These are phyloP conservation scores for Arachis hypogaea DNA, from an alignment of 306 rosid genomes.

Conservation along the genomic window DNA sequence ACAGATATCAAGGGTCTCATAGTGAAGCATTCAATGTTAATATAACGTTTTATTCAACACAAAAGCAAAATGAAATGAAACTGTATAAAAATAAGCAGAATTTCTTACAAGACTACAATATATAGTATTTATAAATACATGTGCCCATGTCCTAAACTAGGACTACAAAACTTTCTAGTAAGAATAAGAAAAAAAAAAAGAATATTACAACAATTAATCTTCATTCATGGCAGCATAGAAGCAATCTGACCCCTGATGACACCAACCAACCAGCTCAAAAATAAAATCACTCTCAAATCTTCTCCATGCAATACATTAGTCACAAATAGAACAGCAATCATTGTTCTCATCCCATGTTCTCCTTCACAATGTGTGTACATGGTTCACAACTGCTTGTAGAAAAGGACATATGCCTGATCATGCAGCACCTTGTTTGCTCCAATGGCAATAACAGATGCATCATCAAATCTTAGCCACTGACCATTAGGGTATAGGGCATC, in stretches of 20 bases:
- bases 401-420: conserved; percentile 88
- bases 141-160: conserved; percentile 29
- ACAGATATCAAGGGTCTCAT: not conserved
- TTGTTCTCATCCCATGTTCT: not conserved
- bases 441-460: conserved; percentile 74
- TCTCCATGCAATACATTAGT: conserved; percentile 27
- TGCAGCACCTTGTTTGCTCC: conserved; percentile 73
- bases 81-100: not conserved
- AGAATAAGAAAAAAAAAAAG: conserved; percentile 10
- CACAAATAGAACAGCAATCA: conserved; percentile 20
- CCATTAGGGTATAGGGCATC: conserved; percentile 69
- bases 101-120: not conserved
- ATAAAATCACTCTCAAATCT: conserved; percentile 17
- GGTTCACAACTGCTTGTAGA: conserved; percentile 69
- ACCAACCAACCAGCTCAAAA: conserved; percentile 10
- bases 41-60: too few species aligned
- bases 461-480: conserved; percentile 88
- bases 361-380: not conserved
- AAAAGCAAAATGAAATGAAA: too few species aligned
- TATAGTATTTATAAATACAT: conserved; percentile 12
- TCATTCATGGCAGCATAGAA: conserved; percentile 26
- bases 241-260: conserved; percentile 12
- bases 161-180: conserved; percentile 37
- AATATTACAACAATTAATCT: conserved; percentile 40
- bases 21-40: not conserved